phyloP scores from a whole-genome alignment of 495 filamentous ascomycete species.

The Aspergillus nanangensis region DNA sequence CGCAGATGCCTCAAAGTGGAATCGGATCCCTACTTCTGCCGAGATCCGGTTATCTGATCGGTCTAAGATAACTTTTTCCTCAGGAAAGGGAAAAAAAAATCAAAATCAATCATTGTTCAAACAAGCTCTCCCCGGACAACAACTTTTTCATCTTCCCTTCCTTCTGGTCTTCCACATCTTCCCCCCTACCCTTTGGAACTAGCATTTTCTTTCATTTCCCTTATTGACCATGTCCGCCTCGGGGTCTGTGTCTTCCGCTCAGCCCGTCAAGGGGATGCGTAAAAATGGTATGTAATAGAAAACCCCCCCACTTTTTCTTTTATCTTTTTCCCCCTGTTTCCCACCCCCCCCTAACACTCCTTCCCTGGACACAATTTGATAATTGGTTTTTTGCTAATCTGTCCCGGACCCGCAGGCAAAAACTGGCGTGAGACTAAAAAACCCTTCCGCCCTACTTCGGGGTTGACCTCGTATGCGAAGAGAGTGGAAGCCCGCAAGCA shows the following conservation, averaged over 20 bases:
- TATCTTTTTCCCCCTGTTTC: conserved; percentile 1
- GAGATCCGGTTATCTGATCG: conserved; percentile 38
- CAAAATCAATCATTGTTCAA: too few species aligned
- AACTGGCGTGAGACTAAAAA: conserved; percentile 83
- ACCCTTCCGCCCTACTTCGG: conserved; percentile 80
- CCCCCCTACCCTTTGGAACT: background rate
- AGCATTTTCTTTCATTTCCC: background rate
- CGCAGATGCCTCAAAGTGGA: conserved; percentile 12
- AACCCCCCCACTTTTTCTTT: conserved; percentile 10
- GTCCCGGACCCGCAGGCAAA: conserved; percentile 61
- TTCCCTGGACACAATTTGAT: background rate
- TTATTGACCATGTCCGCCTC: conserved; percentile 23
- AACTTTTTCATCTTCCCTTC: background rate
- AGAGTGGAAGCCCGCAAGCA: conserved; percentile 61
- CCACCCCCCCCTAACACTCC: conserved; percentile 1
- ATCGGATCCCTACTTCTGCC: conserved; percentile 20
- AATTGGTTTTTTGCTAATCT: conserved; percentile 12
- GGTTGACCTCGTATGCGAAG: conserved; percentile 72
- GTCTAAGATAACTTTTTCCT: conserved; percentile 35
- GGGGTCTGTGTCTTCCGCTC: conserved; percentile 11
- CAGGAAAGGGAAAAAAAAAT: conserved; percentile 14
- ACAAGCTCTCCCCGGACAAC: too few species aligned
- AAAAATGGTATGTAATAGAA: conserved; percentile 36
- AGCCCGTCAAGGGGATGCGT: conserved; percentile 34
- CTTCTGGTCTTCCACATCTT: background rate